Evolutionary conservation across 176 grass and related monocot species (phyloP).

Genomic region (Hordeum marinum): DNA sequence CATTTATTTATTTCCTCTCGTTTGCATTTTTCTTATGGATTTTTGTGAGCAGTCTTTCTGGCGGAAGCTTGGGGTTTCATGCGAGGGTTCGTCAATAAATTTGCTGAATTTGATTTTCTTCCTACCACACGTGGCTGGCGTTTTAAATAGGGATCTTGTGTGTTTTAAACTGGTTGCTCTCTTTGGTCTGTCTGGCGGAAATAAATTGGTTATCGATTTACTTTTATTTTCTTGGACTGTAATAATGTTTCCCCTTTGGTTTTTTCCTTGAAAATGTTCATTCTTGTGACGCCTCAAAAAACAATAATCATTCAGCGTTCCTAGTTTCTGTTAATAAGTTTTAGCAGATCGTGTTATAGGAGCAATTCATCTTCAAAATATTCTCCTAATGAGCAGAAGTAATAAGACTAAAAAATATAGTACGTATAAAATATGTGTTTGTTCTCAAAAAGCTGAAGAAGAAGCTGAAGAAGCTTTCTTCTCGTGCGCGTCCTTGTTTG

Average conservation of each 20-base stretch:
- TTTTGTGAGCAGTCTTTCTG: neutral
- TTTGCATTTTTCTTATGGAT: neutral
- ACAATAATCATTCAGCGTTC: neutral
- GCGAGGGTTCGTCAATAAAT: neutral
- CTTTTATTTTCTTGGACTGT: neutral
- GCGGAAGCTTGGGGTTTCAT: neutral
- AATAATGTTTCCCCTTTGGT: neutral
- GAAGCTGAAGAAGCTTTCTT: slow-evolving; percentile 17
- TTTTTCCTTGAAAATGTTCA: neutral
- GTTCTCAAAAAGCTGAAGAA: slow-evolving; percentile 24
- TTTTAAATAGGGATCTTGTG: neutral
- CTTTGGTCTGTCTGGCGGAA: neutral
- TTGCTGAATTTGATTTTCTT: neutral
- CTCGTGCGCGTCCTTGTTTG: neutral
- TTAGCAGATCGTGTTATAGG: neutral
- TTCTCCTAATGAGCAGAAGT: neutral
- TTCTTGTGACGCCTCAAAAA: neutral
- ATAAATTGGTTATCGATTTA: neutral
- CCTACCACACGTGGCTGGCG: neutral
- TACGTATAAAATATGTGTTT: neutral
- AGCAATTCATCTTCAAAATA: neutral
- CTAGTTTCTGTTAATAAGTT: neutral
- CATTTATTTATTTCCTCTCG: neutral
- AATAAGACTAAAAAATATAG: neutral
- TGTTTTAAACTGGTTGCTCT: neutral